Base-by-base conservation (phyloP, 768 basidiomycete species). In the Lactarius vividus region DNA sequence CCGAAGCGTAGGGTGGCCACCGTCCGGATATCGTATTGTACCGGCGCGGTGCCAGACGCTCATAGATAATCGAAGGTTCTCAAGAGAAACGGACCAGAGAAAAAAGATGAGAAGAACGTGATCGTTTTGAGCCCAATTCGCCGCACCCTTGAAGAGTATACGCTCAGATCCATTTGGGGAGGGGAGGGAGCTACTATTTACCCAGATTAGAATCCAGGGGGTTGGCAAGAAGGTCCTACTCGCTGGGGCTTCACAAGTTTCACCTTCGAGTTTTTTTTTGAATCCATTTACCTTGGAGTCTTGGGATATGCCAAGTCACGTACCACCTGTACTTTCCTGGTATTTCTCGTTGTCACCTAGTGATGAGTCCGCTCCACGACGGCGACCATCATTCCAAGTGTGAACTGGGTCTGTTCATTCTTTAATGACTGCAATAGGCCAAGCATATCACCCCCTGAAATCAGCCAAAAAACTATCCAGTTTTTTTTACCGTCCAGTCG, bases 61-160 rank as follows among this genome's bases (percentile, higher is more conserved):
- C 46, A 26, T 23, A 49, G 26, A 46, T 2, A 29, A 46, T 13
- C 29, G 37, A 29, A 40, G 52, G 33, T 64, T 64, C 62, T 59
- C 49, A 9, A 23, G 18, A 63, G 55, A 46, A 59, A 60, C 39
- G 26, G 49, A 26, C 49, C 49, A 52, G 49, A 52, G 13, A 29
- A 28, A 56, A 20, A 62, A n/a, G 39, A 40, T 39, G 31, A 31
- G 59, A 26, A 26, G 15, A 52, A 60, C 33, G 33, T 52, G 31
- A 49, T 35, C 4, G 7, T 35, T n/a, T 52, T 23, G 23, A 52
- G 13, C 26, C 49, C 49, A 13, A 52, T 23, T 52, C 49, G 49
- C 49, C 13, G 26, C 26, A 13, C 49, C 46, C 26, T 15, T 26
- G 13, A 52, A 26, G 49, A 52, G 49, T 52, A 52, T 6, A 26